Conservation (phyloP, 805 yeast species). For the Saturnispora serradocipensis region DNA sequence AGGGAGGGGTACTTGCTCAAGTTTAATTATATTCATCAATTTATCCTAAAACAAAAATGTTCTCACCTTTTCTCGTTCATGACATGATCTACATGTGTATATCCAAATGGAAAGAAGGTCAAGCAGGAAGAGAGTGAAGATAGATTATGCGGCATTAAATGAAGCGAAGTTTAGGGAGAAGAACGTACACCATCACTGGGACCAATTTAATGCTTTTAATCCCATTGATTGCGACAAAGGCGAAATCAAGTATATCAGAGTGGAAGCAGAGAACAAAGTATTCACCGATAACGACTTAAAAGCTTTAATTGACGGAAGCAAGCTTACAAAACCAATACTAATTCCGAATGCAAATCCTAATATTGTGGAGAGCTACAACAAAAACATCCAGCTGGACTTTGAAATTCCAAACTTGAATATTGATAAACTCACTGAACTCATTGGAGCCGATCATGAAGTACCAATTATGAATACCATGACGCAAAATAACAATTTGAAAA, state of each 20-base stretch:
- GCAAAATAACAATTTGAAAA: slow-evolving; percentile 49
- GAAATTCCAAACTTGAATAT: slow-evolving; percentile 49
- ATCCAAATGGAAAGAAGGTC: slow-evolving; percentile 1
- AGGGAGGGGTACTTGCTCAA: no score
- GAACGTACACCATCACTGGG: slow-evolving; percentile 53
- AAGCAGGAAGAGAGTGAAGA: slow-evolving; percentile 13
- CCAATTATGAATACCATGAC: slow-evolving; percentile 89
- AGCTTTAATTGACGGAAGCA: slow-evolving; percentile 20
- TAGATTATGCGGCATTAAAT: slow-evolving; percentile 74
- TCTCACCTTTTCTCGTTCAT: background rate
- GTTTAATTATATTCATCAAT: background rate
- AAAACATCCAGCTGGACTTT: slow-evolving; percentile 13
- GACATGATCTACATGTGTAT: background rate
- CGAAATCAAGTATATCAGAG: slow-evolving; percentile 20
- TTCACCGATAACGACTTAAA: slow-evolving; percentile 21
- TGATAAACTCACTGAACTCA: slow-evolving; percentile 41
- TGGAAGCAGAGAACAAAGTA: slow-evolving; percentile 20
- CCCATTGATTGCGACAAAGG: slow-evolving; percentile 13
- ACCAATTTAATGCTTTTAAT: slow-evolving; percentile 23
- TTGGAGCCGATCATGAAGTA: slow-evolving; percentile 55
- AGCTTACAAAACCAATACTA: slow-evolving; percentile 25
- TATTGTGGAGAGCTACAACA: slow-evolving; percentile 9
- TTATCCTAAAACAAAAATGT: background rate
- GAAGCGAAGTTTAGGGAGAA: slow-evolving; percentile 53
- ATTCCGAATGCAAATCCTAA: slow-evolving; percentile 22